These are phyloP conservation scores for Collybia mongolica DNA, from an alignment of 768 basidiomycete species.

Conservation along the genomic window DNA sequence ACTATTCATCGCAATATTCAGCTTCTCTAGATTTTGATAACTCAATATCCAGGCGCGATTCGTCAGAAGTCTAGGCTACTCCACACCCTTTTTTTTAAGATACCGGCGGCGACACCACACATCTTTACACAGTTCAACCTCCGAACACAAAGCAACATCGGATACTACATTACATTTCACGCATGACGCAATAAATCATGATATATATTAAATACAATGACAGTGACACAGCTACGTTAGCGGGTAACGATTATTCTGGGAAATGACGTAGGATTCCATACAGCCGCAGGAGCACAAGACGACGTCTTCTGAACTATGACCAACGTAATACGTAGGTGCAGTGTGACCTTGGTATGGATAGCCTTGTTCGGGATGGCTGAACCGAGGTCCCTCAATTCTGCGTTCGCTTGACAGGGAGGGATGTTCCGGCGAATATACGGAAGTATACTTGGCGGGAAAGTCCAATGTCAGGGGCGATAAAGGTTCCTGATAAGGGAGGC, in stretches of 20 bases:
- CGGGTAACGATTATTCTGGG: neutral
- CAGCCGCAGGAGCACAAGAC: slow-evolving; percentile 21
- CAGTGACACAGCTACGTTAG: no score
- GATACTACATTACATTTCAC: no score
- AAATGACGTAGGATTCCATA: slow-evolving; percentile 1
- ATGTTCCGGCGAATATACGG: slow-evolving; percentile 13
- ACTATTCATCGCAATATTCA: no score
- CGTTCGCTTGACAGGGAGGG: slow-evolving; percentile 6
- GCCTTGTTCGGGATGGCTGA: neutral
- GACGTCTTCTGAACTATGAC: slow-evolving; percentile 4
- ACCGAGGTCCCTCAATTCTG: slow-evolving; percentile 1
- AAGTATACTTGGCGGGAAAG: slow-evolving; percentile 15
- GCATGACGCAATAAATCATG: no score
- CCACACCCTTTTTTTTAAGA: no score
- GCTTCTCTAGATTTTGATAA: no score
- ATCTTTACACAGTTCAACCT: no score
- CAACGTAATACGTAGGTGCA: slow-evolving; percentile 3
- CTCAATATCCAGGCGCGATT: no score
- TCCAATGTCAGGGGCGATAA: slow-evolving; percentile 18
- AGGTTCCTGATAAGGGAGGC: slow-evolving; percentile 2
- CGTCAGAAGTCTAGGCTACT: no score
- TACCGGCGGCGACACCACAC: no score
- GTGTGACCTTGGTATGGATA: slow-evolving; percentile 2
- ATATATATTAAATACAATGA: no score
- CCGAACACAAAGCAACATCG: no score